A percentile compares a stretch with the other conserved stretches of the same genome.
Evolutionary conservation across 2,329 filamentous ascomycete species (phyloP).

Genomic region (Blastomyces silverae): DNA sequence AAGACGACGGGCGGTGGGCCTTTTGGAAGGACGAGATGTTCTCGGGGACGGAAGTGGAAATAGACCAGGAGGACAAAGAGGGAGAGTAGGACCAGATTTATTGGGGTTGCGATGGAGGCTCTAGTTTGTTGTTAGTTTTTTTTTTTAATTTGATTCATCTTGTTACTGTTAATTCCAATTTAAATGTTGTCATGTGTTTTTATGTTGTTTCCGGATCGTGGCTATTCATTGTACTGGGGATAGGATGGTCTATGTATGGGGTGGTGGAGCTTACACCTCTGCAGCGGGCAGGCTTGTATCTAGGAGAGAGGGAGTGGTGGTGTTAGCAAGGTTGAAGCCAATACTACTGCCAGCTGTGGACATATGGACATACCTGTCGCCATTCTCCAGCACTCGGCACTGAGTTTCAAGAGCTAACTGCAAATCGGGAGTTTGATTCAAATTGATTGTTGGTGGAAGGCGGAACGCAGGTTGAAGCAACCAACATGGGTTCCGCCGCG

Average conservation of each 20-base stretch:
- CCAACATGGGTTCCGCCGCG: background rate
- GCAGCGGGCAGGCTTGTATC: constrained; percentile 25
- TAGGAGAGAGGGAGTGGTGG: background rate
- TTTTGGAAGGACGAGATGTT: constrained; percentile 47
- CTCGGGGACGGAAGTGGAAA: constrained; percentile 52
- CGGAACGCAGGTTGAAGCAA: background rate
- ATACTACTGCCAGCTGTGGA: background rate
- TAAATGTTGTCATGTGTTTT: background rate
- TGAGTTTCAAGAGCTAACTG: background rate
- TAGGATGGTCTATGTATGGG: background rate
- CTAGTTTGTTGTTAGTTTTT: constrained; percentile 30
- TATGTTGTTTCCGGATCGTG: background rate
- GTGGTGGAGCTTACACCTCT: constrained; percentile 29
- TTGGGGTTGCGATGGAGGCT: constrained; percentile 51
- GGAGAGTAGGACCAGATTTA: constrained; percentile 56
- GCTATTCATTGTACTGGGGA: background rate
- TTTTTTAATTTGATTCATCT: too few relatives aligned
- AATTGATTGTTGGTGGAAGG: background rate
- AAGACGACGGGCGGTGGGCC: constrained; percentile 67
- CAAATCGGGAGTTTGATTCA: background rate
- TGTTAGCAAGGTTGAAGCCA: constrained; percentile 1
- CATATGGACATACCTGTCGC: constrained; percentile 5
- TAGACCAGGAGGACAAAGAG: constrained; percentile 53
- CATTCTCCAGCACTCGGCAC: background rate
- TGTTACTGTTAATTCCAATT: background rate